Percentiles rank a stretch among this genome's conserved stretches.
phyloP scores from a whole-genome alignment of 352 stramenopile species.

The Globisporangium irregulare region DNA sequence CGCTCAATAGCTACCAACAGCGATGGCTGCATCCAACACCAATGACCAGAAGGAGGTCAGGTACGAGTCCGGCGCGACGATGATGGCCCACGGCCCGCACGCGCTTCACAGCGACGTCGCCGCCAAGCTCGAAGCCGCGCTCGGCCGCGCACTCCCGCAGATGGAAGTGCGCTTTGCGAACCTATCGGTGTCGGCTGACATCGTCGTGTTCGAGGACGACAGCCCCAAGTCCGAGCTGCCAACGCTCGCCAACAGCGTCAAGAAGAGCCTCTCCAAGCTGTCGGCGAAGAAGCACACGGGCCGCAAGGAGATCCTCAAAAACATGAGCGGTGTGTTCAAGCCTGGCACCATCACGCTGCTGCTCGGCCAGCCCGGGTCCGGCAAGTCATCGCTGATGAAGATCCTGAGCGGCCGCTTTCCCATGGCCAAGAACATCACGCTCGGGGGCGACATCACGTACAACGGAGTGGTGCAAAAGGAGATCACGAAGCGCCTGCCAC shows the following conservation, averaged over 20 bases:
- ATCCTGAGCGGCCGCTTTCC: slow-evolving; percentile 21
- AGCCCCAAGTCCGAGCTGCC: not conserved
- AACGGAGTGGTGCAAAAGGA: slow-evolving; percentile 3
- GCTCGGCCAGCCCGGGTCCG: not conserved
- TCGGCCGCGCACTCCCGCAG: not conserved
- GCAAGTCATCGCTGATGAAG: slow-evolving; percentile 23
- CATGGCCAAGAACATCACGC: not conserved
- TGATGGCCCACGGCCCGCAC: too few relatives aligned
- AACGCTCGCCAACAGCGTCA: not conserved
- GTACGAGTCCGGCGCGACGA: too few relatives aligned
- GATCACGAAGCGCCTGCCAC: slow-evolving; percentile 22
- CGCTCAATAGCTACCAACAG: too few relatives aligned
- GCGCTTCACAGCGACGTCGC: too few relatives aligned
- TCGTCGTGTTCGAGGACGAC: not conserved
- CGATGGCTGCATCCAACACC: too few relatives aligned
- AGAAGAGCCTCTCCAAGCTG: not conserved
- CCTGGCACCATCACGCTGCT: not conserved
- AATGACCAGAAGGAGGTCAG: too few relatives aligned
- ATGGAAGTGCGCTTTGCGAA: not conserved
- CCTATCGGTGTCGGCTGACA: not conserved
- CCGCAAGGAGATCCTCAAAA: not conserved
- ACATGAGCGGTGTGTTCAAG: not conserved
- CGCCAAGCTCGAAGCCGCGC: not conserved
- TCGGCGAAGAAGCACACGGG: not conserved
- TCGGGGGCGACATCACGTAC: slow-evolving; percentile 19